phyloP scores from a whole-genome alignment of 768 basidiomycete species.

The Leccinum subgranulosum region DNA sequence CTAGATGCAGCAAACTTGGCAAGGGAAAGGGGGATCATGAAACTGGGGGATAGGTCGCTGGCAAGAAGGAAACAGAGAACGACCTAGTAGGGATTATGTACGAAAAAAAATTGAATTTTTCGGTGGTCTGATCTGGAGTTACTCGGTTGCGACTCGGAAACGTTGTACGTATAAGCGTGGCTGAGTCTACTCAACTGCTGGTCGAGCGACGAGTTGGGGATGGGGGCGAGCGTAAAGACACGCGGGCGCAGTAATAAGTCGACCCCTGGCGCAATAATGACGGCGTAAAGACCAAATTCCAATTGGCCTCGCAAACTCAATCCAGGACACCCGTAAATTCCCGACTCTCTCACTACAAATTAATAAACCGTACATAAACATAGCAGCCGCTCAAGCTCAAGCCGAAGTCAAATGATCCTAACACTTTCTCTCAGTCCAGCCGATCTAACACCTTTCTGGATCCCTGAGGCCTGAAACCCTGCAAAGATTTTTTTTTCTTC shows the following conservation, averaged over 20 bases:
- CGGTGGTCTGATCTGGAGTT: not conserved
- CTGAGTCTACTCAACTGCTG: not conserved
- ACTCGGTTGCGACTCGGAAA: slow-evolving; percentile 2
- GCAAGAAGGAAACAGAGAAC: not conserved
- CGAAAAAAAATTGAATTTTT: not conserved
- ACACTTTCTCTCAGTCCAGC: not conserved
- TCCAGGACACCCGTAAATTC: too few relatives aligned
- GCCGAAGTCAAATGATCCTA: not conserved
- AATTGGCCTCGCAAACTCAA: too few relatives aligned
- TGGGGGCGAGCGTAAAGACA: not conserved
- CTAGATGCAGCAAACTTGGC: slow-evolving; percentile 9
- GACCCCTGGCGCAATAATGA: not conserved
- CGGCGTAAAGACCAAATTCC: not conserved
- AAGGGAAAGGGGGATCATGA: slow-evolving; percentile 19
- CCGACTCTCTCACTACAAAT: not conserved
- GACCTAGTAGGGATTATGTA: slow-evolving; percentile 27
- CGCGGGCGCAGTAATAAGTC: not conserved
- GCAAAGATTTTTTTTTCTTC: not conserved
- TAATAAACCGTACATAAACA: not conserved
- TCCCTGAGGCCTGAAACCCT: not conserved
- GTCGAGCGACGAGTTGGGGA: not conserved
- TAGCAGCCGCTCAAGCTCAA: not conserved
- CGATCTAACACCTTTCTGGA: not conserved
- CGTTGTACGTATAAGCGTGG: not conserved
- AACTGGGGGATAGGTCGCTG: not conserved